Conservation (phyloP, 371 early-diverging fungal genomes). For the Chytridium lagenaria region DNA sequence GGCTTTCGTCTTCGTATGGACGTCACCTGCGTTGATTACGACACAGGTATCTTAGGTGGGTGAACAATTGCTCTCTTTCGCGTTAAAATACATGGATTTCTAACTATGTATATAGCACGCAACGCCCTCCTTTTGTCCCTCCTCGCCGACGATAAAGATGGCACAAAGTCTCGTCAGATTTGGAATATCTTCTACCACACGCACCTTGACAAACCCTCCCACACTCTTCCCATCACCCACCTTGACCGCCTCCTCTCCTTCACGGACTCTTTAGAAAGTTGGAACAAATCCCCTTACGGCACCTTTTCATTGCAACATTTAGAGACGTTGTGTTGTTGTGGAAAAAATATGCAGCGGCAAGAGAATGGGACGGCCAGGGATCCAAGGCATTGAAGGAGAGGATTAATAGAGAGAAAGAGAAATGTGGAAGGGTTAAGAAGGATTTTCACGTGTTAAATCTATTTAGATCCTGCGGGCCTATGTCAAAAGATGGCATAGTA, state of each 20-base stretch:
- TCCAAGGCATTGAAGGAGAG: not conserved
- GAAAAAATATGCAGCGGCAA: not conserved
- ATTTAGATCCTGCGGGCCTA: not conserved
- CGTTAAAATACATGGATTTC: too few relatives aligned
- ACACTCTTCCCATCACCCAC: not conserved
- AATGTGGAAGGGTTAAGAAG: not conserved
- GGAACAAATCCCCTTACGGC: not conserved
- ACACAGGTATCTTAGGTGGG: not conserved
- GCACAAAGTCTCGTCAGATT: not conserved
- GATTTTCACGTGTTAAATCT: not conserved
- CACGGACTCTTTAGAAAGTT: not conserved
- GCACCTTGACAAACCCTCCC: not conserved
- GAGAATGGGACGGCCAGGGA: not conserved
- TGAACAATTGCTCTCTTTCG: not conserved
- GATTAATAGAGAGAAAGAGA: not conserved
- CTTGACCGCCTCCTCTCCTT: not conserved
- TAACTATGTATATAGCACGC: too few relatives aligned
- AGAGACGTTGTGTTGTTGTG: not conserved
- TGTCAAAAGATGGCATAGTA: not conserved
- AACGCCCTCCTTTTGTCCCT: not conserved
- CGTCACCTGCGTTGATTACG: not conserved
- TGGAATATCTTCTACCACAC: not conserved
- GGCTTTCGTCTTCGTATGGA: not conserved
- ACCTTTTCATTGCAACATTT: not conserved
- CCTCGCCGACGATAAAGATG: not conserved